Conservation (phyloP, 1,284 basidiomycete species). For the Sphaerobolus stellatus region DNA sequence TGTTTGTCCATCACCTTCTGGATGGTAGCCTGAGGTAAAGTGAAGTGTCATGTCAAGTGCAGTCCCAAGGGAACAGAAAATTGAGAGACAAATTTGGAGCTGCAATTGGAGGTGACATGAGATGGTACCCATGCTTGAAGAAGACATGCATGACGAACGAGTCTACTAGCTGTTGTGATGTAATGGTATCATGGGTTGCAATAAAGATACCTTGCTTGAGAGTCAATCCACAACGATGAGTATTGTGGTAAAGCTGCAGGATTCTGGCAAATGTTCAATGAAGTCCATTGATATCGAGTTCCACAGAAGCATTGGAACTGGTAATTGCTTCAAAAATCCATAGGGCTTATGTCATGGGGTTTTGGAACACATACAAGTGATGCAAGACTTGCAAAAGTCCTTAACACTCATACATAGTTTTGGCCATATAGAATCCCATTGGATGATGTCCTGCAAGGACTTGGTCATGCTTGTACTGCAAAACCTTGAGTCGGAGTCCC, state of each 20-base stretch:
- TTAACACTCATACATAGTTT: conserved; percentile 27
- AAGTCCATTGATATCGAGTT: conserved; percentile 37
- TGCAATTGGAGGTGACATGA: conserved; percentile 31
- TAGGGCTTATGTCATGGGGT: conserved; percentile 30
- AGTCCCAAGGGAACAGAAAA: conserved; percentile 17
- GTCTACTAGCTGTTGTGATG: conserved; percentile 20
- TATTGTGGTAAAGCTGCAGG: conserved; percentile 29
- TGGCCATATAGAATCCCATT: conserved; percentile 28
- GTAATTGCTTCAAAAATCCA: conserved; percentile 35
- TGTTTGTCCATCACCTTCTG: conserved; percentile 22
- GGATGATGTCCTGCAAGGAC: conserved; percentile 24
- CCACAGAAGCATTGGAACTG: conserved; percentile 36
- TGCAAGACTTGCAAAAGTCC: conserved; percentile 34
- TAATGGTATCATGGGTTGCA: not conserved
- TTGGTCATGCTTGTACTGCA: conserved; percentile 24
- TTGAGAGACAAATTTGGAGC: conserved; percentile 20
- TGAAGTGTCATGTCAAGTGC: not conserved
- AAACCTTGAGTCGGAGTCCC: conserved; percentile 18
- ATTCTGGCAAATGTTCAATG: conserved; percentile 21
- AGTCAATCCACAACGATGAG: conserved; percentile 34
- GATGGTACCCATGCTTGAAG: conserved; percentile 29
- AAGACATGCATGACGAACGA: conserved; percentile 32
- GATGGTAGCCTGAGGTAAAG: conserved; percentile 32
- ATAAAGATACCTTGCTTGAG: conserved; percentile 26
- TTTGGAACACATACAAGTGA: conserved; percentile 34